These are phyloP conservation scores for Puccinia hordei DNA, from an alignment of 1,284 basidiomycete genomes.

Conservation along the genomic window DNA sequence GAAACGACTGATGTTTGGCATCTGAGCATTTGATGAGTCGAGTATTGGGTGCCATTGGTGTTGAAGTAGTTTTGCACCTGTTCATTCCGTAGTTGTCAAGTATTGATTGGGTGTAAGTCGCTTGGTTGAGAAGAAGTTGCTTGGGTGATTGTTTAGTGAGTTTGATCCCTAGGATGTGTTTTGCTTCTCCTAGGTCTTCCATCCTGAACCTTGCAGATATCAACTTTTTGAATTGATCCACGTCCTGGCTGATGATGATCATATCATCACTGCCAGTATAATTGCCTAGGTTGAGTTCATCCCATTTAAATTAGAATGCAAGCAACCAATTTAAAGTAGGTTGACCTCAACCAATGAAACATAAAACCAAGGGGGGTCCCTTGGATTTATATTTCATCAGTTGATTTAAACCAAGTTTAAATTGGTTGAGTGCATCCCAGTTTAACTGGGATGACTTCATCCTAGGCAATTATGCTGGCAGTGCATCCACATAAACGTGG, in stretches of 20 bases:
- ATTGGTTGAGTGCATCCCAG: too few species aligned
- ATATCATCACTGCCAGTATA: too few species aligned
- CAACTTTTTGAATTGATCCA: neutral
- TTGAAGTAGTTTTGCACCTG: neutral
- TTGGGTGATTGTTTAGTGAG: neutral
- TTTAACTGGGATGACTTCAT: too few species aligned
- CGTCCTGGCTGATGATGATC: neutral
- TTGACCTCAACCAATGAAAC: too few species aligned
- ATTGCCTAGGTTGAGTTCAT: too few species aligned
- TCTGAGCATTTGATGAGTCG: neutral
- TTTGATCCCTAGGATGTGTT: neutral
- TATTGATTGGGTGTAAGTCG: neutral
- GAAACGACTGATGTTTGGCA: neutral
- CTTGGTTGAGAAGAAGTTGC: too few species aligned
- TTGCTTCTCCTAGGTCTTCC: neutral
- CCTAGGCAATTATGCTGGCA: too few species aligned
- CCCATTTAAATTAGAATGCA: too few species aligned
- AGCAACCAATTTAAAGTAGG: too few species aligned
- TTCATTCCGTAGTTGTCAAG: neutral
- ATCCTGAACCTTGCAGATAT: neutral
- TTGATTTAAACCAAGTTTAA: too few species aligned
- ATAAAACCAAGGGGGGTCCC: too few species aligned
- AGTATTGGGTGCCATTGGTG: neutral
- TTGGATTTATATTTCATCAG: too few species aligned
- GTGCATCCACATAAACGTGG: conserved; percentile 6